These are phyloP conservation scores for Tetraselmis striata DNA, from an alignment of 139 green algal genomes.

Conservation along the genomic window DNA sequence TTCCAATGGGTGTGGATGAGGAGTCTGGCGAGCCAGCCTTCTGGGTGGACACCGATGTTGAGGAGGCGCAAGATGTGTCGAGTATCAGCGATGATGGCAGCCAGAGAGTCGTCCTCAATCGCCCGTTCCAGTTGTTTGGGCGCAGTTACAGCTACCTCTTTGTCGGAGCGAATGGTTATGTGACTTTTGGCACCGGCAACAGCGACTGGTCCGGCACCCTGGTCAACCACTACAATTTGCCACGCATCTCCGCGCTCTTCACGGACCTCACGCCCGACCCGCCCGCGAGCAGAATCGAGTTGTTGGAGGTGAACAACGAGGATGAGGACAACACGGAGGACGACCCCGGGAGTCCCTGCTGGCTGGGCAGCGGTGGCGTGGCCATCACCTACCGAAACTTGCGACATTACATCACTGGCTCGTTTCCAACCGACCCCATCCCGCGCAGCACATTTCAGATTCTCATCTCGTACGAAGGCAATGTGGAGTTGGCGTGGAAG, in stretches of 20 bases:
- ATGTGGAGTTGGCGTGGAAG: neutral
- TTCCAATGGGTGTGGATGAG: neutral
- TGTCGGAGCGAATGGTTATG: neutral
- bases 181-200: neutral
- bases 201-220: neutral
- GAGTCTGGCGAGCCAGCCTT: neutral
- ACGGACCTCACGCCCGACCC: neutral
- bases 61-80: neutral
- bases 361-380: neutral
- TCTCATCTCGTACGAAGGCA: neutral
- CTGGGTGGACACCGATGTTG: neutral
- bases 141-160: neutral
- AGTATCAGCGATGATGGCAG: neutral
- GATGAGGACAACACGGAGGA: neutral
- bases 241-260: neutral
- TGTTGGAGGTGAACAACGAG: neutral
- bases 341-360: neutral
- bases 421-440: neutral
- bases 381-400: neutral
- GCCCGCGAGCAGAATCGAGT: neutral
- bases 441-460: neutral
- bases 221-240: neutral
- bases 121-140: neutral
- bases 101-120: neutral
- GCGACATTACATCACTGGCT: neutral